Evolutionary conservation across 495 filamentous ascomycete species (phyloP).

Genomic region (Penicillium coffeae): DNA sequence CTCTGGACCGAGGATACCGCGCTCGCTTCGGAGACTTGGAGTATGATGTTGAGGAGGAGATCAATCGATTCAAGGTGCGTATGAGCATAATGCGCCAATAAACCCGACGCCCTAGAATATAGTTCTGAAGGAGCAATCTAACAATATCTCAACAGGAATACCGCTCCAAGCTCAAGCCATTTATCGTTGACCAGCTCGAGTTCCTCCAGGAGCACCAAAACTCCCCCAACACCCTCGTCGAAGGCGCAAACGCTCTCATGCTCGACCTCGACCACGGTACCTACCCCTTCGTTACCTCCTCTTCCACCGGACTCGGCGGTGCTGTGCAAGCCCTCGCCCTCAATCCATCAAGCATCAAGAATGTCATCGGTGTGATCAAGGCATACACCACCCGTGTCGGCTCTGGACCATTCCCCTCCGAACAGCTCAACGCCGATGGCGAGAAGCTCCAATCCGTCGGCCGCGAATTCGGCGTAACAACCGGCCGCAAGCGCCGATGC

Average conservation of each 20-base stretch:
- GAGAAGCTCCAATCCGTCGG: constrained; percentile 62
- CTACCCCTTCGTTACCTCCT: constrained; percentile 83
- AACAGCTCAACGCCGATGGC: constrained; percentile 64
- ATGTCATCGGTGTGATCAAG: constrained; percentile 83
- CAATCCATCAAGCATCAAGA: constrained; percentile 45
- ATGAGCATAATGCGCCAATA: background rate
- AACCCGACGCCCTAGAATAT: no score
- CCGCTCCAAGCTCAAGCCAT: constrained; percentile 61
- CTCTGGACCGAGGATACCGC: constrained; percentile 62
- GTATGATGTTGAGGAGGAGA: constrained; percentile 80
- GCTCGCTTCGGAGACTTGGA: constrained; percentile 69
- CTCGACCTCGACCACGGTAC: constrained; percentile 74
- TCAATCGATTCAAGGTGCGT: constrained; percentile 58
- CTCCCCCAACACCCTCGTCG: constrained; percentile 67
- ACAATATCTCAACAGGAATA: constrained; percentile 45
- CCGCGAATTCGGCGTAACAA: constrained; percentile 74
- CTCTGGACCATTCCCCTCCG: constrained; percentile 80
- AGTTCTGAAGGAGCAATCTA: no score
- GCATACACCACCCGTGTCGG: constrained; percentile 74
- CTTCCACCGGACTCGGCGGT: constrained; percentile 71
- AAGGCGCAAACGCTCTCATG: constrained; percentile 88
- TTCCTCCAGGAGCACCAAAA: constrained; percentile 48
- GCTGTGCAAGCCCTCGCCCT: constrained; percentile 67
- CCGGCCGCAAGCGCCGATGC: constrained; percentile 77
- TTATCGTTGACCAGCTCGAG: constrained; percentile 60